phyloP scores from a whole-genome alignment of 2,329 filamentous ascomycete species.

The Colletotrichum lindemuthianum region DNA sequence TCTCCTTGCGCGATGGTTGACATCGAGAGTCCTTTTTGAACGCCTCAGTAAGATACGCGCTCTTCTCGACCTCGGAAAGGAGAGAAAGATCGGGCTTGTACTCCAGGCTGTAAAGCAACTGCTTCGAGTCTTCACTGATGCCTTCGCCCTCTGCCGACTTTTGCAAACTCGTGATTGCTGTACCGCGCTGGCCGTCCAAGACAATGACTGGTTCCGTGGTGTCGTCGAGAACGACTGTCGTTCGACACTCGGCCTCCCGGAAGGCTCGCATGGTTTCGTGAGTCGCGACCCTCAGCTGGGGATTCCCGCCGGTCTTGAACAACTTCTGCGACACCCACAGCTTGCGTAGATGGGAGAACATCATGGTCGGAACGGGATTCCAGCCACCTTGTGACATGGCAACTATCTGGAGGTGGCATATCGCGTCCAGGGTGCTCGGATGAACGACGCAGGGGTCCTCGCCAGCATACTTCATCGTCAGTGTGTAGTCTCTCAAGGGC shows the following conservation, averaged over 20 bases:
- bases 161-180: constrained; percentile 15
- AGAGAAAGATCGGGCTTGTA: constrained; percentile 7
- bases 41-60: background rate
- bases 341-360: constrained; percentile 19
- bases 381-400: constrained; percentile 5
- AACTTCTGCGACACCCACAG: constrained; percentile 11
- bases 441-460: constrained; percentile 30
- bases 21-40: background rate
- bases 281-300: background rate
- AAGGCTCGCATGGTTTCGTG: constrained; percentile 15
- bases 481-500: constrained; percentile 4
- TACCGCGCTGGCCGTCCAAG: constrained; percentile 11
- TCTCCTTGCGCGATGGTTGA: background rate
- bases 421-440: constrained; percentile 20
- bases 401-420: constrained; percentile 20
- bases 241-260: constrained; percentile 11
- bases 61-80: background rate
- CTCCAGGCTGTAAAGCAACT: constrained; percentile 8
- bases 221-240: background rate
- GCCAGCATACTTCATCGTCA: constrained; percentile 24
- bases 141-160: background rate
- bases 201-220: constrained; percentile 6
- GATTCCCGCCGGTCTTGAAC: constrained; percentile 1
- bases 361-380: constrained; percentile 12
- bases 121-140: background rate